A percentile compares a stretch with the other conserved stretches of the same genome.
These are phyloP conservation scores for Salix dunnii DNA, from an alignment of 345 rosid species.

Conservation along the genomic window DNA sequence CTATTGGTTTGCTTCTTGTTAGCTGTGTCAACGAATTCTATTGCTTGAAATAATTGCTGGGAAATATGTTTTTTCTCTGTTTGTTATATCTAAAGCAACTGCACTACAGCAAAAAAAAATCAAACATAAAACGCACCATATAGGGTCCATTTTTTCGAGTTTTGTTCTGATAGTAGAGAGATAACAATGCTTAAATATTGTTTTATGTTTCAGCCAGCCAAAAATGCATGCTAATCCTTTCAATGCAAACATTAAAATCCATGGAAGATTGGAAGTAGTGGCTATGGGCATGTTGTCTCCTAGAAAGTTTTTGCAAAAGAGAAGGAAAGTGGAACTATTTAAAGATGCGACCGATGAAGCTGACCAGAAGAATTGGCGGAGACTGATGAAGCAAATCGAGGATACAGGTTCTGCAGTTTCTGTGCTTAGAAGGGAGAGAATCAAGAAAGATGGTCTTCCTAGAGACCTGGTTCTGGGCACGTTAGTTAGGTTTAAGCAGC, in stretches of 20 bases:
- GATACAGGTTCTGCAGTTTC: slow-evolving; percentile 59
- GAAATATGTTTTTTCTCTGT: too few relatives aligned
- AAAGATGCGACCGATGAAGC: slow-evolving; percentile 72
- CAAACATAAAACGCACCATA: too few relatives aligned
- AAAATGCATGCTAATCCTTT: slow-evolving; percentile 14
- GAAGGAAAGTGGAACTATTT: slow-evolving; percentile 66
- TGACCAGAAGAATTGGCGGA: slow-evolving; percentile 81
- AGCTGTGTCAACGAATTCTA: too few relatives aligned
- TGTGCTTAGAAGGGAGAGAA: slow-evolving; percentile 52
- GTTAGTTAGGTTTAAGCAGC: slow-evolving; percentile 86
- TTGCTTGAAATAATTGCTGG: too few relatives aligned
- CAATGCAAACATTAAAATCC: slow-evolving; percentile 14
- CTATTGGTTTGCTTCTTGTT: too few relatives aligned
- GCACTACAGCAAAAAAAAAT: too few relatives aligned
- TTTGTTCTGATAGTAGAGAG: background rate
- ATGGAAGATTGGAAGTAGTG: slow-evolving; percentile 43
- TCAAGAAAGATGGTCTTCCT: slow-evolving; percentile 50
- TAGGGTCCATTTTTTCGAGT: background rate
- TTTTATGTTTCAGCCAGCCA: slow-evolving; percentile 29
- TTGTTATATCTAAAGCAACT: too few relatives aligned
- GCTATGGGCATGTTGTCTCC: slow-evolving; percentile 84
- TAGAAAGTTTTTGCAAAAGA: slow-evolving; percentile 67
- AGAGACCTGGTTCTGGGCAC: slow-evolving; percentile 76
- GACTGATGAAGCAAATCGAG: slow-evolving; percentile 70
- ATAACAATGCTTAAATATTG: background rate